Evolutionary conservation across 1,139 yeast genomes (phyloP).

Genomic region (Protomyces lactucae-debilis): DNA sequence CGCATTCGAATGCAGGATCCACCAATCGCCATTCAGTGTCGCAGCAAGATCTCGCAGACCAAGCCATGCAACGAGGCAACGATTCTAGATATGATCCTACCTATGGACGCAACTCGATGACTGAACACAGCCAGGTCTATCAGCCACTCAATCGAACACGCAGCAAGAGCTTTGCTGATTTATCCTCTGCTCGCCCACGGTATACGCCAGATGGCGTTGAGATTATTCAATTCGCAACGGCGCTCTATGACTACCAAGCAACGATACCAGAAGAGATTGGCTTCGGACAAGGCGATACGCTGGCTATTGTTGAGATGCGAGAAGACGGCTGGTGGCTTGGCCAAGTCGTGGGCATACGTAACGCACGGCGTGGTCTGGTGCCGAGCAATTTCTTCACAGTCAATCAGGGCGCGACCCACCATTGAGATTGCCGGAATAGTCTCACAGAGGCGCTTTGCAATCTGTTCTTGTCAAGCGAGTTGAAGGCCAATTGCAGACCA

Average conservation of each 20-base stretch:
- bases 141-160: constrained; percentile 13
- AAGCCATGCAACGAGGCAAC: no score
- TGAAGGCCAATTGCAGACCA: no score
- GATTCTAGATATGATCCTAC: not conserved
- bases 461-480: not conserved
- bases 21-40: not conserved
- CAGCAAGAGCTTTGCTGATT: constrained; percentile 18
- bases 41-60: not conserved
- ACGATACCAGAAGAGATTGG: constrained; percentile 73
- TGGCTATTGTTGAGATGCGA: constrained; percentile 66
- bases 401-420: not conserved
- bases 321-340: constrained; percentile 91
- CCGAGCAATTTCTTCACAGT: constrained; percentile 57
- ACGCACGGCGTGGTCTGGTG: constrained; percentile 61
- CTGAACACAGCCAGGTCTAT: not conserved
- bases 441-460: not conserved
- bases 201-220: constrained; percentile 29
- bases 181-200: not conserved
- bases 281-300: constrained; percentile 69
- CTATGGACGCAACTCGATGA: not conserved
- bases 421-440: not conserved
- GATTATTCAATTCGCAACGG: constrained; percentile 41
- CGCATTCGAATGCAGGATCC: not conserved
- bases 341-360: constrained; percentile 56
- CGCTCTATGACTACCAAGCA: constrained; percentile 68